Percentiles rank a stretch among this genome's conserved stretches.
These are phyloP conservation scores for Fragaria ananassa DNA, from an alignment of 306 rosid species.

Conservation along the genomic window DNA sequence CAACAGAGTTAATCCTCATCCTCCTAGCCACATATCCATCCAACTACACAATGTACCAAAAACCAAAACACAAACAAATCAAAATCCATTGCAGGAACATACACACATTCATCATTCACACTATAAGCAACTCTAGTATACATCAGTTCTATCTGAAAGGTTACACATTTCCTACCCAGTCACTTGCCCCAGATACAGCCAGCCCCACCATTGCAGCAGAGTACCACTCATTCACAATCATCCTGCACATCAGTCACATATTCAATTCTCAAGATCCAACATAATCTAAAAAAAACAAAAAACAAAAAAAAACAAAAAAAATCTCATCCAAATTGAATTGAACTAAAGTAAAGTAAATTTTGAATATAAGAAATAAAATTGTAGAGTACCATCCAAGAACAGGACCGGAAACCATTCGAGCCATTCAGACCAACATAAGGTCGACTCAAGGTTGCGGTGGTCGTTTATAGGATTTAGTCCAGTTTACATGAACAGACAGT, in stretches of 20 bases:
- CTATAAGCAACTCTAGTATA: background rate
- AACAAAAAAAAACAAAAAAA: background rate
- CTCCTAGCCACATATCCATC: conserved; percentile 88
- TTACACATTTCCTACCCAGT: conserved; percentile 55
- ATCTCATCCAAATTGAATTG: too few relatives aligned
- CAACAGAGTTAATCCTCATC: conserved; percentile 89
- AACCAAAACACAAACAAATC: background rate
- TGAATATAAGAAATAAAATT: too few relatives aligned
- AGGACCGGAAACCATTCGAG: conserved; percentile 78
- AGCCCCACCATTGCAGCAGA: conserved; percentile 73
- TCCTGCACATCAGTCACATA: conserved; percentile 41
- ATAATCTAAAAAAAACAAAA: background rate
- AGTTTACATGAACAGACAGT: too few relatives aligned
- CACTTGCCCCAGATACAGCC: conserved; percentile 76
- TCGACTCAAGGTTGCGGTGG: too few relatives aligned
- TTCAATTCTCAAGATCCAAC: background rate
- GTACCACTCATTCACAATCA: conserved; percentile 73
- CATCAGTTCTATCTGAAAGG: background rate
- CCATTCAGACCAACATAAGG: background rate
- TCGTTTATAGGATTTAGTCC: too few relatives aligned
- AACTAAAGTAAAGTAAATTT: too few relatives aligned
- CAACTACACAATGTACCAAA: conserved; percentile 43
- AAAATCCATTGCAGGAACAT: background rate
- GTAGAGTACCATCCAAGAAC: conserved; percentile 69
- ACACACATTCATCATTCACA: background rate